These are phyloP conservation scores for Psilocybe cyanescens DNA, from an alignment of 768 basidiomycete genomes.

Conservation along the genomic window DNA sequence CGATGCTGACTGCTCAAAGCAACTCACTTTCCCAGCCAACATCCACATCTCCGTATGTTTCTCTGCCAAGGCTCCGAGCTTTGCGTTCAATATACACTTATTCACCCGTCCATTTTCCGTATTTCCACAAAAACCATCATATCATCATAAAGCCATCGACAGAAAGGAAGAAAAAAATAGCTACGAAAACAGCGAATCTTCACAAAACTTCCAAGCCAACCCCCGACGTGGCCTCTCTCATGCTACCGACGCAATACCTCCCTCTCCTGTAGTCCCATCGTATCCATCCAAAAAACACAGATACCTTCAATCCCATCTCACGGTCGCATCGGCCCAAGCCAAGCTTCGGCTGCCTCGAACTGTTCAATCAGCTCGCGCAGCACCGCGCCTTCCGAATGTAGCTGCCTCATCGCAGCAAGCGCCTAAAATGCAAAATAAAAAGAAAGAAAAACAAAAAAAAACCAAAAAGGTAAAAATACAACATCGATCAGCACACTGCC, in stretches of 20 bases:
- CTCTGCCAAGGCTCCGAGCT: constrained; percentile 10
- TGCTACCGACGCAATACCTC: constrained; percentile 10
- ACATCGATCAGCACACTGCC: background rate
- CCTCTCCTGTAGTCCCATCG: background rate
- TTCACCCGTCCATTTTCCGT: background rate
- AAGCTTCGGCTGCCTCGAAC: constrained; percentile 94
- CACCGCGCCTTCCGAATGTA: constrained; percentile 83
- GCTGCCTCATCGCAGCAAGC: constrained; percentile 86
- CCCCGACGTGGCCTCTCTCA: constrained; percentile 7
- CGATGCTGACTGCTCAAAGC: background rate
- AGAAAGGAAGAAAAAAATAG: background rate
- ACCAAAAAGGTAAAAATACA: constrained; percentile 3
- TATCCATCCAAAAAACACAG: constrained; percentile 3
- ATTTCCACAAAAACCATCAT: background rate
- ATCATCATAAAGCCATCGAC: constrained; percentile 4
- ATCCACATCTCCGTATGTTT: constrained; percentile 22
- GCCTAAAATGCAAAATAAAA: constrained; percentile 48
- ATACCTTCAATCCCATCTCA: constrained; percentile 37
- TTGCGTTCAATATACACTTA: background rate
- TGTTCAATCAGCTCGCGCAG: constrained; percentile 89
- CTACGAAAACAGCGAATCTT: constrained; percentile 2
- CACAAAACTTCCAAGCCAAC: constrained; percentile 4
- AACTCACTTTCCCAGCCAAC: constrained; percentile 13
- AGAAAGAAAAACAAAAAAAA: constrained; percentile 15
- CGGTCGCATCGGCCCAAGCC: constrained; percentile 91